These are phyloP conservation scores for Aciculoconidium aculeatum DNA, from an alignment of 805 yeast genomes.

Conservation along the genomic window DNA sequence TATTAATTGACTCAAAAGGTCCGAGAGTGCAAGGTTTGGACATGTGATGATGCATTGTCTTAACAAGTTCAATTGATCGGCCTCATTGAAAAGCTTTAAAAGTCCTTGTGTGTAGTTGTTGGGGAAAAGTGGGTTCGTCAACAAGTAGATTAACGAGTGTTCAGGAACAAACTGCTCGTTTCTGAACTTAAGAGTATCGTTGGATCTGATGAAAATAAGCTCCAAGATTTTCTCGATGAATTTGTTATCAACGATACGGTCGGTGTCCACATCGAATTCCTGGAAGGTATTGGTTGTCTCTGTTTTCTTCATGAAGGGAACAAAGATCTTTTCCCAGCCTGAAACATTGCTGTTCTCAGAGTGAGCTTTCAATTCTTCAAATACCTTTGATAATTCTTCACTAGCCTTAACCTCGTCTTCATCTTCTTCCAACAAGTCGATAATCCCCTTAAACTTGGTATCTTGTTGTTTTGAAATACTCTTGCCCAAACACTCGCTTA, in stretches of 20 bases:
- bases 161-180: slow-evolving; percentile 43
- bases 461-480: slow-evolving; percentile 34
- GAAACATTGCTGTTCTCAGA: slow-evolving; percentile 13
- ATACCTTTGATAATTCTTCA: slow-evolving; percentile 19
- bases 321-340: slow-evolving; percentile 24
- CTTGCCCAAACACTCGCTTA: slow-evolving; percentile 67
- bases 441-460: slow-evolving; percentile 19
- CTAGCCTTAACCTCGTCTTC: slow-evolving; percentile 13
- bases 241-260: slow-evolving; percentile 55
- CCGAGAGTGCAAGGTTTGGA: slow-evolving; percentile 58
- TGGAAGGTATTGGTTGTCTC: slow-evolving; percentile 22
- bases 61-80: slow-evolving; percentile 54
- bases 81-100: slow-evolving; percentile 39
- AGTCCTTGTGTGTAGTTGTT: slow-evolving; percentile 48
- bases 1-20: slow-evolving; percentile 57
- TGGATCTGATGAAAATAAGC: slow-evolving; percentile 30
- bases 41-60: slow-evolving; percentile 82
- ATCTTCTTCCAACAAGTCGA: slow-evolving; percentile 17
- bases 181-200: slow-evolving; percentile 19
- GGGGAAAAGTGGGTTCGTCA: slow-evolving; percentile 89
- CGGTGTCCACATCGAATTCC: slow-evolving; percentile 59
- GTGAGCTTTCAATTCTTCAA: slow-evolving; percentile 16
- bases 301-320: slow-evolving; percentile 25
- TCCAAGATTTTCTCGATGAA: slow-evolving; percentile 45
- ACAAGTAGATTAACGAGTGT: slow-evolving; percentile 58